Evolutionary conservation across 352 stramenopile species (phyloP).

Genomic region (Globisporangium recalcitrans): DNA sequence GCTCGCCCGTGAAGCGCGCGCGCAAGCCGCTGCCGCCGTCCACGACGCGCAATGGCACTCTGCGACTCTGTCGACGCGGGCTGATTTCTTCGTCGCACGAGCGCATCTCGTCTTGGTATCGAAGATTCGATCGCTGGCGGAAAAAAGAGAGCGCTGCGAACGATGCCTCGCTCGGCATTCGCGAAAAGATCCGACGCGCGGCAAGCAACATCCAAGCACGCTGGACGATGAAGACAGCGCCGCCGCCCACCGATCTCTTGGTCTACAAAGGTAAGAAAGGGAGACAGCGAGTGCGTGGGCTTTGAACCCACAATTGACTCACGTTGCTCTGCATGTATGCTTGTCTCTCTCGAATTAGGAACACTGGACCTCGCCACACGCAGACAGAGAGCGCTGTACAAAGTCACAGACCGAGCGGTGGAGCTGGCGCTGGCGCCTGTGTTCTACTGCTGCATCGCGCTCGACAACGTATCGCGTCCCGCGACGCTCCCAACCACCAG

Average conservation of each 20-base stretch:
- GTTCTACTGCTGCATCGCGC: conserved; percentile 39
- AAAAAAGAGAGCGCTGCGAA: conserved; percentile 8
- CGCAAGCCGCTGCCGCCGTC: neutral
- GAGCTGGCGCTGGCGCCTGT: conserved; percentile 32
- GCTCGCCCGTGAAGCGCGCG: conserved; percentile 4
- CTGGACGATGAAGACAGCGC: neutral
- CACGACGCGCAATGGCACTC: neutral
- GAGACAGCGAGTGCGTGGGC: neutral
- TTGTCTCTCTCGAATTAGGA: neutral
- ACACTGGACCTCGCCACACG: conserved; percentile 1
- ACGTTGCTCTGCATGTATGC: neutral
- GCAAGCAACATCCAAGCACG: neutral
- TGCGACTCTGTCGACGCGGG: neutral
- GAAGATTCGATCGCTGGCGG: conserved; percentile 6
- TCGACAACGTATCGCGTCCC: conserved; percentile 21
- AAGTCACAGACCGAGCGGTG: conserved; percentile 24
- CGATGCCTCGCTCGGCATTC: neutral
- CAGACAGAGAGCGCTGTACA: conserved; percentile 2
- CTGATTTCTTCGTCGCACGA: conserved; percentile 4
- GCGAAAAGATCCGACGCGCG: neutral
- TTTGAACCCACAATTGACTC: neutral
- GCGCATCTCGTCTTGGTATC: conserved; percentile 5
- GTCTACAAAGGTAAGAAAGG: neutral
- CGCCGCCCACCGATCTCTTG: neutral
- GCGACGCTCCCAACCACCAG: conserved; percentile 23